Percentiles rank a stretch among this genome's conserved stretches.
Conservation (phyloP, 441 rosid genomes). For the Adansonia madagascariensis region DNA sequence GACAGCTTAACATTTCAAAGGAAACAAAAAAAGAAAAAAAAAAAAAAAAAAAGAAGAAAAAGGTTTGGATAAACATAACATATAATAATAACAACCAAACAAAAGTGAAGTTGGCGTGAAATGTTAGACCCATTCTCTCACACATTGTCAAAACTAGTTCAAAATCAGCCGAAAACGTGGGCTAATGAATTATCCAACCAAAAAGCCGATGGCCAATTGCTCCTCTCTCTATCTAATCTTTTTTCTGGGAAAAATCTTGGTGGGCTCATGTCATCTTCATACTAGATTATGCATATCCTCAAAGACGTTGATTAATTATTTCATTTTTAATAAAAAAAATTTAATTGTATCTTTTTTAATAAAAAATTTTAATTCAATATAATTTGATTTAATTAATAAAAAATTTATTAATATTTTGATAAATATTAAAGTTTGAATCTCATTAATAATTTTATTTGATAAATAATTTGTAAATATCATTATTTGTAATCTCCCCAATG, state of each 20-base stretch:
- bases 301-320: not conserved
- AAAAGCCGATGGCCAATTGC: not conserved
- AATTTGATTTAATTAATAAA: not conserved
- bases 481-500: no score
- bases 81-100: not conserved
- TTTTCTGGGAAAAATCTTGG: not conserved
- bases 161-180: constrained; percentile 16
- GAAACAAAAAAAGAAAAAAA: not conserved
- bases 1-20: not conserved
- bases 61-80: not conserved
- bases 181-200: not conserved
- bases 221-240: not conserved
- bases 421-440: no score
- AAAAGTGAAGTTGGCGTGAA: not conserved
- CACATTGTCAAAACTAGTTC: not conserved
- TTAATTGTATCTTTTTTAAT: no score
- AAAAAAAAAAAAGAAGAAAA: not conserved
- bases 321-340: not conserved
- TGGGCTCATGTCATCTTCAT: constrained; percentile 9
- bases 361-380: not conserved
- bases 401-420: no score
- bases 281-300: not conserved
- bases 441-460: no score
- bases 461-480: no score
- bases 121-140: not conserved